Evolutionary conservation across 345 rosid species (phyloP).

Genomic region (Eucalyptus guilfoylei): DNA sequence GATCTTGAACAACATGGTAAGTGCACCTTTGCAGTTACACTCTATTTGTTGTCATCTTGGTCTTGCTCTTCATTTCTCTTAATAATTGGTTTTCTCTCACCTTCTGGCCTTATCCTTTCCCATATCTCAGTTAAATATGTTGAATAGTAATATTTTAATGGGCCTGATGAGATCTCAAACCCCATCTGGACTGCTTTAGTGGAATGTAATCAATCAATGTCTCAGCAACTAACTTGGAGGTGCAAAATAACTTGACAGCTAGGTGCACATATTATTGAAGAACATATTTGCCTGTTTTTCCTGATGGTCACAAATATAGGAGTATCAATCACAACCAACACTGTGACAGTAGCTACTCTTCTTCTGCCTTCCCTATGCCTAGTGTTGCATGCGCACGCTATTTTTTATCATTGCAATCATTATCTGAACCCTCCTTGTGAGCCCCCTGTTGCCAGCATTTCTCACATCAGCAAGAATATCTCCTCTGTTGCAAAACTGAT

Average conservation of each 20-base stretch:
- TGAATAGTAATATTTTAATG: background rate
- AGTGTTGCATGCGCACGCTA: background rate
- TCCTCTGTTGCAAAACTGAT: too few relatives aligned
- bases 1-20: conserved; percentile 70
- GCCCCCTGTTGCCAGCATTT: background rate
- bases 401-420: background rate
- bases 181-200: background rate
- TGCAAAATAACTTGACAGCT: background rate
- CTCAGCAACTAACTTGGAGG: background rate
- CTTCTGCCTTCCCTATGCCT: background rate
- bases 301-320: background rate
- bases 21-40: background rate
- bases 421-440: background rate
- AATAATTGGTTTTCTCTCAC: background rate
- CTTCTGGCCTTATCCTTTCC: background rate
- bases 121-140: background rate
- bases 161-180: background rate
- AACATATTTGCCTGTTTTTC: background rate
- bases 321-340: background rate
- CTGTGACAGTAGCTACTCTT: background rate
- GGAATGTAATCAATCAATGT: background rate
- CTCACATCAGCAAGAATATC: background rate
- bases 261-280: background rate
- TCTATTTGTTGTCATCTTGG: background rate
- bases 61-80: background rate